Evolutionary conservation across 305 asterid genomes (phyloP).

Genomic region (Plantago lanceolata): DNA sequence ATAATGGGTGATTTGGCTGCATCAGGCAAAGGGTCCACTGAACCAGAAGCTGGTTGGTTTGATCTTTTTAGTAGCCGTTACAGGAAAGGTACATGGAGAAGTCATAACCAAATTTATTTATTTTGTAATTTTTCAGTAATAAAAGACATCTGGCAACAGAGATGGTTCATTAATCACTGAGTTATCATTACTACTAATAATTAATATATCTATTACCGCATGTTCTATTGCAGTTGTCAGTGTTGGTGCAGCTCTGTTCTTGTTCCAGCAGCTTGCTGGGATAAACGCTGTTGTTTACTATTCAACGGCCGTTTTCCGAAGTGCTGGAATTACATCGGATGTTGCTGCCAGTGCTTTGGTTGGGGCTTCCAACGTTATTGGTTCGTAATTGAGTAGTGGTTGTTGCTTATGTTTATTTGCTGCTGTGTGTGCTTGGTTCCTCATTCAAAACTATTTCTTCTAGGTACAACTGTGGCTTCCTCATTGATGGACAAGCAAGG

Average conservation of each 20-base stretch:
- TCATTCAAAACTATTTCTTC: conserved; percentile 23
- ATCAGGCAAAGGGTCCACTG: conserved; percentile 62
- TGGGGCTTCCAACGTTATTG: conserved; percentile 92
- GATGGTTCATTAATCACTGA: neutral
- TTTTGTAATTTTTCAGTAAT: no score
- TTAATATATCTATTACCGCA: conserved; percentile 2
- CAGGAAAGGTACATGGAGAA: conserved; percentile 57
- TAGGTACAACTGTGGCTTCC: conserved; percentile 91
- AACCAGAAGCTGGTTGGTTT: conserved; percentile 89
- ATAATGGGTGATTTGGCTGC: conserved; percentile 76
- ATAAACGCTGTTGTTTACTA: conserved; percentile 91
- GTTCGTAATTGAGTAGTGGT: conserved; percentile 40
- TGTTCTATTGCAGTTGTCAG: conserved; percentile 68
- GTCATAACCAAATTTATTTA: neutral
- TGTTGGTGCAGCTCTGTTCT: conserved; percentile 84
- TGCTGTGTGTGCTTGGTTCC: conserved; percentile 22
- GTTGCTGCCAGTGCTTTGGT: conserved; percentile 95
- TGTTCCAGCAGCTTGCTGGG: conserved; percentile 95
- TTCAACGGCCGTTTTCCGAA: conserved; percentile 90
- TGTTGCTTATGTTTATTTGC: conserved; percentile 3
- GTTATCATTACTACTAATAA: neutral
- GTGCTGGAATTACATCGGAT: conserved; percentile 90
- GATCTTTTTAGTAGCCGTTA: conserved; percentile 92
- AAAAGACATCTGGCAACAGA: no score
- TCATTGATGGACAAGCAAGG: conserved; percentile 93